phyloP scores from a whole-genome alignment of 306 rosid genomes.

The Dalbergia oliveri region DNA sequence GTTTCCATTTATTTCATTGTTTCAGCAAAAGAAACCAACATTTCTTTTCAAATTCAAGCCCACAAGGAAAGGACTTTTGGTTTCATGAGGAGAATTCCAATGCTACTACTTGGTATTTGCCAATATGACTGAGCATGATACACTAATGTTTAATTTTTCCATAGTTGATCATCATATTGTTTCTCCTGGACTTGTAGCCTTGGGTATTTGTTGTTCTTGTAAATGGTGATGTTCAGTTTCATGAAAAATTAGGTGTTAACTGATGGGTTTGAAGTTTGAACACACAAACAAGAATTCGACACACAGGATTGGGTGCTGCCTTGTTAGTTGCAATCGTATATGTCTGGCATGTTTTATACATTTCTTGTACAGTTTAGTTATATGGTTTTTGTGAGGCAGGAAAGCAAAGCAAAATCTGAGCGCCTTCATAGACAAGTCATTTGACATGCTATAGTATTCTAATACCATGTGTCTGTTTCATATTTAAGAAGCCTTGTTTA shows the following conservation, averaged over 20 bases:
- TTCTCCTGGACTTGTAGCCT: slow-evolving; percentile 3
- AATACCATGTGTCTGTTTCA: slow-evolving; percentile 1
- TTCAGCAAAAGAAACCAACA: background rate
- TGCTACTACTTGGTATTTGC: background rate
- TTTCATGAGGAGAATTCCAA: background rate
- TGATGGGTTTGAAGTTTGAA: background rate
- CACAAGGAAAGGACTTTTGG: background rate
- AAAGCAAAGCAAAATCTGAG: background rate
- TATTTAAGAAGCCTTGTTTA: background rate
- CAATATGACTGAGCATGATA: background rate
- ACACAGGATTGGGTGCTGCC: background rate
- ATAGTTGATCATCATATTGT: background rate
- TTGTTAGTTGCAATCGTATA: background rate
- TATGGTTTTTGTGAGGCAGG: background rate
- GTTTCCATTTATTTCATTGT: background rate
- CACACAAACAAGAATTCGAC: background rate
- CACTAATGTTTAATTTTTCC: background rate
- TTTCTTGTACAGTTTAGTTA: background rate
- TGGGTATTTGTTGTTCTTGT: background rate
- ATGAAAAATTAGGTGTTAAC: background rate
- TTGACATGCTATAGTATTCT: background rate
- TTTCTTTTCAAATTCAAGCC: background rate
- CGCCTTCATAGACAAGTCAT: no score
- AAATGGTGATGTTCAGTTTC: background rate
- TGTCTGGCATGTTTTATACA: background rate